These are phyloP conservation scores for Asclepias syriaca DNA, from an alignment of 257 asterid species.

Conservation along the genomic window DNA sequence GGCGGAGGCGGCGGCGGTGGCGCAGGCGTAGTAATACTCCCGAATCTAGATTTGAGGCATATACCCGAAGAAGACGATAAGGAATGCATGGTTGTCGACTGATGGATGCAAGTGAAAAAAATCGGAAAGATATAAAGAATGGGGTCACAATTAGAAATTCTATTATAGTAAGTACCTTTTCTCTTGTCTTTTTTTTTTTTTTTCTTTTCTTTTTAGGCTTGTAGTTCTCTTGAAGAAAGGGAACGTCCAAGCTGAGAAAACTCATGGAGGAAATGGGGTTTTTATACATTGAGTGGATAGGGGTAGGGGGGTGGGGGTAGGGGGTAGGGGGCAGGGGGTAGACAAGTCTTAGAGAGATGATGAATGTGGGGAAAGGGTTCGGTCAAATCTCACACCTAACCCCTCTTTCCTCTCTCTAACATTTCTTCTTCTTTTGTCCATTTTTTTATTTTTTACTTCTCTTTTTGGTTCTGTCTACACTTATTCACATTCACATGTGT, in stretches of 20 bases:
- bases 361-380: slow-evolving; percentile 18
- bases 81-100: slow-evolving; percentile 15
- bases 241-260: slow-evolving; percentile 75
- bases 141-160: neutral
- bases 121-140: neutral
- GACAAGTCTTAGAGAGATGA: slow-evolving; percentile 13
- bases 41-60: slow-evolving; percentile 36
- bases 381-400: slow-evolving; percentile 59
- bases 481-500: too few relatives aligned
- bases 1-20: slow-evolving; percentile 15
- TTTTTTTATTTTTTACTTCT: neutral
- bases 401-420: slow-evolving; percentile 20
- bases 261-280: slow-evolving; percentile 17
- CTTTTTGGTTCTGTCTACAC: too few relatives aligned
- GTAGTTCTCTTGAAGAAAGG: slow-evolving; percentile 37
- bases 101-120: neutral
- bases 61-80: slow-evolving; percentile 27
- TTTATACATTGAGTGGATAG: slow-evolving; percentile 28
- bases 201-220: slow-evolving; percentile 17
- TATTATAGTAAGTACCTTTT: neutral
- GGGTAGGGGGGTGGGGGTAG: neutral
- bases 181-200: neutral
- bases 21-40: neutral
- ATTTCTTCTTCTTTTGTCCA: neutral
- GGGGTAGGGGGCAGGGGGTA: neutral